A percentile compares a stretch with the other conserved stretches of the same genome.
Evolutionary conservation across 306 rosid species (phyloP).

Genomic region (Trifolium repens): DNA sequence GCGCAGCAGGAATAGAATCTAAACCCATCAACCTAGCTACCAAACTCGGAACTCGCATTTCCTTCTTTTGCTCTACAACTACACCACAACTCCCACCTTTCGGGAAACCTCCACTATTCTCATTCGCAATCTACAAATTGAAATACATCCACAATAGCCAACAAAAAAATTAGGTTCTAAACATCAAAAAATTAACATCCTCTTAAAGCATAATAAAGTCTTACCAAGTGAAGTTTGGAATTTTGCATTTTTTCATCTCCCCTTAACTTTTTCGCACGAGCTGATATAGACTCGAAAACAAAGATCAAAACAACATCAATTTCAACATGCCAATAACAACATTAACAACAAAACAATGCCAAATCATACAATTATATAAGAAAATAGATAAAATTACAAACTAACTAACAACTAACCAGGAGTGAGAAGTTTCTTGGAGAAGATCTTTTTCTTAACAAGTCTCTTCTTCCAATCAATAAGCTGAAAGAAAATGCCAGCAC

Average conservation of each 20-base stretch:
- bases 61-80: constrained; percentile 57
- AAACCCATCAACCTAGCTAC: constrained; percentile 94
- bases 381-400: constrained; percentile 14
- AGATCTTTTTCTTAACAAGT: constrained; percentile 81
- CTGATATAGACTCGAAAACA: constrained; percentile 50
- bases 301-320: constrained; percentile 41
- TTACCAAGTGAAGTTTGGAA: constrained; percentile 82
- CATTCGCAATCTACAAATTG: constrained; percentile 77
- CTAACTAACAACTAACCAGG: constrained; percentile 54
- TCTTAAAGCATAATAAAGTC: constrained; percentile 3
- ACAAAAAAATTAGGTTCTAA: constrained; percentile 19
- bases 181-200: background rate
- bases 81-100: constrained; percentile 54
- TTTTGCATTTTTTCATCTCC: constrained; percentile 78
- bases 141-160: constrained; percentile 29
- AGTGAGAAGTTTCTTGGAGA: constrained; percentile 79
- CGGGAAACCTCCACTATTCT: constrained; percentile 83
- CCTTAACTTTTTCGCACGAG: constrained; percentile 66
- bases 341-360: constrained; percentile 1
- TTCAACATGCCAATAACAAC: background rate
- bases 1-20: constrained; percentile 70
- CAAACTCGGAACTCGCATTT: constrained; percentile 73
- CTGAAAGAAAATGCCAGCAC: constrained; percentile 88
- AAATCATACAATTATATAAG: background rate
- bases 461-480: constrained; percentile 90